These are phyloP conservation scores for Naganishia sp. DNA, from an alignment of 1,284 basidiomycete genomes.

Conservation along the genomic window DNA sequence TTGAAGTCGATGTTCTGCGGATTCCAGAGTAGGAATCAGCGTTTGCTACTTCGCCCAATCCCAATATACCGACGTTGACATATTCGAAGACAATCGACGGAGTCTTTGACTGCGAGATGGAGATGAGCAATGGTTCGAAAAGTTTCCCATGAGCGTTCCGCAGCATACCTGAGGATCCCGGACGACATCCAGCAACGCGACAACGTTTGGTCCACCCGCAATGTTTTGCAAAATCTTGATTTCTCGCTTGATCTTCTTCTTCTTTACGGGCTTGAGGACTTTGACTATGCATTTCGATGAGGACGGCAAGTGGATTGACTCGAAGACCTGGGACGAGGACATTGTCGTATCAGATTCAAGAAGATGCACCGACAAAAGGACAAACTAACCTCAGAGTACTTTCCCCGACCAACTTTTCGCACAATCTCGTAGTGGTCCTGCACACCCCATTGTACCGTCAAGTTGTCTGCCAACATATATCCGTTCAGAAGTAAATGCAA, in stretches of 20 bases:
- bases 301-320: slow-evolving; percentile 89
- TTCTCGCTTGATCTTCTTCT: slow-evolving; percentile 99
- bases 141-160: background rate
- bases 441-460: slow-evolving; percentile 89
- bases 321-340: slow-evolving; percentile 73
- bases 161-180: slow-evolving; percentile 65
- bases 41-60: background rate
- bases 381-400: slow-evolving; percentile 83
- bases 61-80: slow-evolving; percentile 62
- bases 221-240: slow-evolving; percentile 98
- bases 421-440: slow-evolving; percentile 99
- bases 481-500: no score
- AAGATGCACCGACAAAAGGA: background rate
- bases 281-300: slow-evolving; percentile 98
- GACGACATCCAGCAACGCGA: slow-evolving; percentile 88
- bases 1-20: slow-evolving; percentile 89
- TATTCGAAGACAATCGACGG: slow-evolving; percentile 98
- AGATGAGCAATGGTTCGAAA: background rate
- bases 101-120: slow-evolving; percentile 73
- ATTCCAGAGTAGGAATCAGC: background rate
- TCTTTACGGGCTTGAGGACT: slow-evolving; percentile 98
- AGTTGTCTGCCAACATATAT: slow-evolving; percentile 64
- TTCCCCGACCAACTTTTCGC: slow-evolving; percentile 92
- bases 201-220: slow-evolving; percentile 87
- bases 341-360: background rate